A percentile compares a stretch with the other conserved stretches of the same genome.
These are phyloP conservation scores for Prunus campanulata DNA, from an alignment of 306 rosid genomes.

Conservation along the genomic window DNA sequence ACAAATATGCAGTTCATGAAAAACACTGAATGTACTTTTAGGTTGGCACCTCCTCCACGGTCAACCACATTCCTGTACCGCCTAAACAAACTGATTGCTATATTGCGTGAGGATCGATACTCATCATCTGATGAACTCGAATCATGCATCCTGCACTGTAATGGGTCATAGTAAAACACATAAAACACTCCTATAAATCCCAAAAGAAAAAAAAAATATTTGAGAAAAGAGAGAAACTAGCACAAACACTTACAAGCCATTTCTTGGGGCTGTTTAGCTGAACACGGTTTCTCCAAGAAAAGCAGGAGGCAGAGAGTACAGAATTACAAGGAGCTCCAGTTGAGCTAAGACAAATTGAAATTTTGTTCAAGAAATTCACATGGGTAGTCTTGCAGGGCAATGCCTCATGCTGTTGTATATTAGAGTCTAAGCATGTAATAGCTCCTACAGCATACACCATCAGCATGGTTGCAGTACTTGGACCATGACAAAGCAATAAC, in stretches of 20 bases:
- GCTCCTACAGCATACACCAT: constrained; percentile 59
- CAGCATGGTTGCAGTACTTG: constrained; percentile 64
- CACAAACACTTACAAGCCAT: constrained; percentile 61
- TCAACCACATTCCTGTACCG: constrained; percentile 76
- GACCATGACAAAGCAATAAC: constrained; percentile 53
- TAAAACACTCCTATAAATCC: constrained; percentile 17
- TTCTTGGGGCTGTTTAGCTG: constrained; percentile 61
- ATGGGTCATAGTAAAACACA: constrained; percentile 6
- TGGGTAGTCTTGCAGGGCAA: constrained; percentile 46
- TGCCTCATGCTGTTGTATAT: constrained; percentile 37
- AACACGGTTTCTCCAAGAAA: constrained; percentile 50
- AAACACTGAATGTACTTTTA: constrained; percentile 56
- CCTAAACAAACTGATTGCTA: constrained; percentile 85
- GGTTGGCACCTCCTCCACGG: constrained; percentile 94
- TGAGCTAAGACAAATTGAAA: constrained; percentile 30
- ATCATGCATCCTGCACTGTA: constrained; percentile 67
- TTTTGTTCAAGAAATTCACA: constrained; percentile 41
- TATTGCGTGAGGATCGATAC: constrained; percentile 89
- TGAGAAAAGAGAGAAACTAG: neutral
- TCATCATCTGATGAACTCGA: constrained; percentile 72
- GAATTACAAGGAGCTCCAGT: constrained; percentile 33
- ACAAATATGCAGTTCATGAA: constrained; percentile 17
- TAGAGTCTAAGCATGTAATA: constrained; percentile 40
- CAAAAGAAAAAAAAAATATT: neutral
- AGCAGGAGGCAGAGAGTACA: constrained; percentile 34